Evolutionary conservation across 306 rosid species (phyloP).

Genomic region (Quercus gilva): DNA sequence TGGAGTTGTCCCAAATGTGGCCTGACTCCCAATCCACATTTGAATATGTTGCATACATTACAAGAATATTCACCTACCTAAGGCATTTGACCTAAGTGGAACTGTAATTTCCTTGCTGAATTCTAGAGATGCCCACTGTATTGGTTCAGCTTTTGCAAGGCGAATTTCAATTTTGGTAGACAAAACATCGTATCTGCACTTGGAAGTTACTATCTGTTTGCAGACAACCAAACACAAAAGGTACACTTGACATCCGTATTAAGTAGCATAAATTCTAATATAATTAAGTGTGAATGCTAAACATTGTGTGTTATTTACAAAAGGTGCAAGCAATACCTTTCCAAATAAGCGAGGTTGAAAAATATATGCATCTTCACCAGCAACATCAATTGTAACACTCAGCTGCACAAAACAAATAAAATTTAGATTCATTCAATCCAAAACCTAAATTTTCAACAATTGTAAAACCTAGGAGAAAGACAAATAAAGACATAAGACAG

Average conservation of each 20-base stretch:
- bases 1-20: background rate
- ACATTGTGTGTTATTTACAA: background rate
- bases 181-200: slow-evolving; percentile 53
- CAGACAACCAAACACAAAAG: slow-evolving; percentile 12
- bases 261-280: background rate
- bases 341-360: slow-evolving; percentile 80
- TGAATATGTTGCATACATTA: background rate
- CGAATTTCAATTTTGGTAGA: slow-evolving; percentile 81
- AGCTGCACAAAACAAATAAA: slow-evolving; percentile 47
- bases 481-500: background rate
- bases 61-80: slow-evolving; percentile 39
- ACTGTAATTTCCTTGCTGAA: slow-evolving; percentile 40
- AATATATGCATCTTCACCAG: slow-evolving; percentile 62
- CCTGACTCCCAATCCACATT: background rate
- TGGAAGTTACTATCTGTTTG: slow-evolving; percentile 61
- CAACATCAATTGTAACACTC: slow-evolving; percentile 56
- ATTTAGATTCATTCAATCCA: slow-evolving; percentile 4
- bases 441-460: background rate
- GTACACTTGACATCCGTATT: slow-evolving; percentile 15
- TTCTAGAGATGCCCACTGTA: slow-evolving; percentile 67
- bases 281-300: background rate
- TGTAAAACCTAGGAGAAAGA: background rate
- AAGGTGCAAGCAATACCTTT: slow-evolving; percentile 51
- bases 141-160: slow-evolving; percentile 65
- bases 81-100: slow-evolving; percentile 35